Conservation (phyloP, 2,329 filamentous ascomycete species). For the Ambrosiella xylebori region DNA sequence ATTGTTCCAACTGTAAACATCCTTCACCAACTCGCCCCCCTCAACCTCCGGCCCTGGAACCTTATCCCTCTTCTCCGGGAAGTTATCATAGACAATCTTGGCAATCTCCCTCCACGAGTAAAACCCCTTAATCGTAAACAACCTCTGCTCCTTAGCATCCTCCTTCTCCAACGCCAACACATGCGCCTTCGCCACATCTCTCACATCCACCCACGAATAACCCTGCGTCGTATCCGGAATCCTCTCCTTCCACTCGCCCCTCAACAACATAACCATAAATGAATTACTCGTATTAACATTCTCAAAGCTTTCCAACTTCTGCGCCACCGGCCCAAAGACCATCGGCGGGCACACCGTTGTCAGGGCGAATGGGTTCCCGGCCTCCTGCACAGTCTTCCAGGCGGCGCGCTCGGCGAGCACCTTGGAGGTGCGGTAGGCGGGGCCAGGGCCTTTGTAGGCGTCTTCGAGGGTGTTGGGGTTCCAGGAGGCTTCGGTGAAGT, state of each 20-base stretch:
- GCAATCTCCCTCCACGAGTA: constrained; percentile 31
- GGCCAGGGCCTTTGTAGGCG: constrained; percentile 22
- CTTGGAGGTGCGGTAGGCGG: constrained; percentile 38
- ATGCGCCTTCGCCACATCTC: constrained; percentile 37
- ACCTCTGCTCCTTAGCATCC: constrained; percentile 31
- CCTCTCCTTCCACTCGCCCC: constrained; percentile 29
- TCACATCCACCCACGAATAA: constrained; percentile 36
- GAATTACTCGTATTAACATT: constrained; percentile 37
- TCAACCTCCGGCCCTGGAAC: constrained; percentile 28
- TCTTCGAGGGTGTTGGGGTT: constrained; percentile 34
- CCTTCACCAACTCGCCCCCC: constrained; percentile 26
- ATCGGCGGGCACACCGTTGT: constrained; percentile 38
- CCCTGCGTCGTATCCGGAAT: constrained; percentile 27
- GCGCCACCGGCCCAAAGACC: constrained; percentile 35
- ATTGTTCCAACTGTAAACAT: constrained; percentile 40
- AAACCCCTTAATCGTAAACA: constrained; percentile 31
- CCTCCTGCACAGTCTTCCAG: constrained; percentile 32
- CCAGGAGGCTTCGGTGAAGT: constrained; percentile 33
- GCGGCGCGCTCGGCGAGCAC: constrained; percentile 35
- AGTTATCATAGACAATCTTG: constrained; percentile 27
- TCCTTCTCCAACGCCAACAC: constrained; percentile 32
- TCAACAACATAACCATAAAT: constrained; percentile 32
- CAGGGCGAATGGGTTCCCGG: constrained; percentile 31
- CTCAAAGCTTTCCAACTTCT: constrained; percentile 28
- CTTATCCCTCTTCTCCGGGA: constrained; percentile 31